Conservation (phyloP, 192 early-diverging fungal species). For the Coemansia sp. region DNA sequence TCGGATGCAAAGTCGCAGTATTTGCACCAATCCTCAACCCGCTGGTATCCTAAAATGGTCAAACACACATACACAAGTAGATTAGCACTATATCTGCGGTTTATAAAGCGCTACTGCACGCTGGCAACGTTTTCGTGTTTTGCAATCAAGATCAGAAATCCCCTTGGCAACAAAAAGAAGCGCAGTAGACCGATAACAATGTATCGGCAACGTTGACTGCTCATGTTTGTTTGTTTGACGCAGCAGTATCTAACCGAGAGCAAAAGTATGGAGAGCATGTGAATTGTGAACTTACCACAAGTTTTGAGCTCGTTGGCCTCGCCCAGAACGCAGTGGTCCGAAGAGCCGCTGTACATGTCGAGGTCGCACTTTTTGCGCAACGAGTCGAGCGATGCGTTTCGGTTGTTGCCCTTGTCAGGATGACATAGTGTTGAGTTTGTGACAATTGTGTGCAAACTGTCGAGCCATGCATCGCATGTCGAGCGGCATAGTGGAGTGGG, state of each 20-base stretch:
- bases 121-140: not conserved
- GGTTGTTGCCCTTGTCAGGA: constrained; percentile 41
- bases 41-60: constrained; percentile 34
- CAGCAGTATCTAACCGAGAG: not conserved
- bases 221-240: not conserved
- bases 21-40: constrained; percentile 55
- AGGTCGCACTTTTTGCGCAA: constrained; percentile 44
- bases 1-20: constrained; percentile 42
- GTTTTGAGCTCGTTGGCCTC: constrained; percentile 50
- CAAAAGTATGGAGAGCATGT: not conserved
- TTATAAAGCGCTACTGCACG: not conserved
- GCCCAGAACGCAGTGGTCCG: constrained; percentile 41
- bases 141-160: not conserved
- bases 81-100: constrained; percentile 9
- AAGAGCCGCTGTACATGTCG: constrained; percentile 25
- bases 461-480: constrained; percentile 46
- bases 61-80: not conserved
- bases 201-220: not conserved
- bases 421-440: constrained; percentile 45
- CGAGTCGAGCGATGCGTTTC: constrained; percentile 36
- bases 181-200: not conserved
- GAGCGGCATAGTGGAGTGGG: constrained; percentile 43
- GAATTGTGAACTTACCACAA: constrained; percentile 44
- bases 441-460: constrained; percentile 40
- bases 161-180: not conserved